phyloP scores from a whole-genome alignment of 108 stramenopile species.

The Pseudonitzschia multiseries region DNA sequence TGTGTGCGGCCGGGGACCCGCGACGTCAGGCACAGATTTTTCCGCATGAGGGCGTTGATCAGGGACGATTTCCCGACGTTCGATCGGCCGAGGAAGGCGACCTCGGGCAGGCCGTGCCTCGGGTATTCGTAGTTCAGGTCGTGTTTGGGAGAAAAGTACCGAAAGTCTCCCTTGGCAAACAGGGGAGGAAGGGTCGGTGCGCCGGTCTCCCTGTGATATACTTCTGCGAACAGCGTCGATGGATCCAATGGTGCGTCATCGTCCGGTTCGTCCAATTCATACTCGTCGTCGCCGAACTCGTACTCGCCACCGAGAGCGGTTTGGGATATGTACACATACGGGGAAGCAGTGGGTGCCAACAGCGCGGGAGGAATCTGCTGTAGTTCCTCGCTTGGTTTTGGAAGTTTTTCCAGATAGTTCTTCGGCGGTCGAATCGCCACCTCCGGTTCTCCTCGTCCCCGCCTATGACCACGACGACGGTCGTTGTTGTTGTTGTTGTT shows the following conservation, averaged over 20 bases:
- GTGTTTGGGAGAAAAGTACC: constrained; percentile 60
- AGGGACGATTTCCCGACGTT: constrained; percentile 94
- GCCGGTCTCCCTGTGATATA: not conserved
- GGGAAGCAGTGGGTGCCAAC: constrained; percentile 41
- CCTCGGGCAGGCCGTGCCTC: constrained; percentile 63
- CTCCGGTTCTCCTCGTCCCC: not conserved
- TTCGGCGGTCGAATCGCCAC: constrained; percentile 4
- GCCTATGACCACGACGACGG: not conserved
- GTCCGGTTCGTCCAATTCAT: constrained; percentile 19
- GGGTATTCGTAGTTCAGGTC: constrained; percentile 52
- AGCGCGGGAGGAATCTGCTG: constrained; percentile 27
- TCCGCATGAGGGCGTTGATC: constrained; percentile 77
- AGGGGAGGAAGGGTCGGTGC: constrained; percentile 28
- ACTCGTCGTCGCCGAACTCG: not conserved
- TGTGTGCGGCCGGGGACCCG: constrained; percentile 94
- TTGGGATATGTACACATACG: constrained; percentile 43
- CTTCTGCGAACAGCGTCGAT: constrained; percentile 18
- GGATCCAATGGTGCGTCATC: constrained; percentile 9
- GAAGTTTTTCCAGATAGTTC: constrained; percentile 4
- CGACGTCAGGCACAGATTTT: constrained; percentile 68
- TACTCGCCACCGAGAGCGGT: constrained; percentile 25
- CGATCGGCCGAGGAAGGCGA: constrained; percentile 90
- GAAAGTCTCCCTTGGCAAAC: constrained; percentile 42
- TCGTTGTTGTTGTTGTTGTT: too few species aligned
- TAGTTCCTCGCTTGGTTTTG: not conserved